Evolutionary conservation across 768 basidiomycete genomes (phyloP), one percentile per base, ranked within the genome.

Genomic region (Russula griseocarnosa): DNA sequence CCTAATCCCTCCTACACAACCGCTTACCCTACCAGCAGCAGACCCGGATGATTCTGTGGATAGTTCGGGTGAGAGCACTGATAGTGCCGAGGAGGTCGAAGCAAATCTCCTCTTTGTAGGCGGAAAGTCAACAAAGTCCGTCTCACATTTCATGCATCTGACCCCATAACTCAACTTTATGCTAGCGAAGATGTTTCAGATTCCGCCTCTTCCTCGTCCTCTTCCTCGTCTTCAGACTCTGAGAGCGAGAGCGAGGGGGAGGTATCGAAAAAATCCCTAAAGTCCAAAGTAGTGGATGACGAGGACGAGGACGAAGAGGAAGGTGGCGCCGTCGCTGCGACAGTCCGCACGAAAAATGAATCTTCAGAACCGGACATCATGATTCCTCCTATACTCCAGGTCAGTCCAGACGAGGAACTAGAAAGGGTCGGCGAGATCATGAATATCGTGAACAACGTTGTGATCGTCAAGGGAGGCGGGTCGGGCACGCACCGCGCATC

Each of bases 401-500:
- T 94, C 54, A 84, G 79, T 1, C 71, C 78, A 2, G 79, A 83
- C n/a, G 90, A 92, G 68, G 69, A 72, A 4, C 77, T 96, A 53
- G 89, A 91, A 70, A 82, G 79, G 70, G 85, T 92, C 3, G 93
- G 93, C 58, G 86, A 91, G 66, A 77, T 96, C 30, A 83, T 86
- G 80, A 88, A 80, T 65, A 81, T 94, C 60, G 76, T 94, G 46
- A 86, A 84, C 67, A 83, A 83, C 44, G 81, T 86, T 36, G 90
- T 86, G 55, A 88, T 94, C 59, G 79, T 96, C 52, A 84, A 79
- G 65, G 93, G 91, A 26, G 67, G 79, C 14, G 73, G 81, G 0
- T 79, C 80, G 20, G 67, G 73, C 60, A 70, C 75, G 6, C 77
- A 76, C 61, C 76, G 80, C 55, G 79, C 80, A 3, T 83, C 82